Base-by-base conservation (phyloP, 2,329 filamentous ascomycete species). In the Pseudogymnoascus sp. region DNA sequence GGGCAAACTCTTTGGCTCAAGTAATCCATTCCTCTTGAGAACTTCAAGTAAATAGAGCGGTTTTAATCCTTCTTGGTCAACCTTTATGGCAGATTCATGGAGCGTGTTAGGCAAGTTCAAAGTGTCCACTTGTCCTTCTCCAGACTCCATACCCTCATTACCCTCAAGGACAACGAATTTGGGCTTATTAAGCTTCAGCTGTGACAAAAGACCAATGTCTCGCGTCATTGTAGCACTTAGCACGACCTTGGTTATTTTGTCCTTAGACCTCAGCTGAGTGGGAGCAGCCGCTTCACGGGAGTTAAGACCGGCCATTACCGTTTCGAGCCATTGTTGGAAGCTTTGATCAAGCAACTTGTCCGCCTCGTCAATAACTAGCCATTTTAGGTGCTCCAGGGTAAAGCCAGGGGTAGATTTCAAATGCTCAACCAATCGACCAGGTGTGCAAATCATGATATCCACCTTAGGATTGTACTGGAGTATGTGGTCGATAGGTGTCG, bases 321-420 rank as follows among this genome's bases (percentile, higher is more conserved):
- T 77, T 41, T 86, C 84, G 2, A 95, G 79, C 92, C 92, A 97
- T 69, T 93, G 89, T 72, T 97, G 92, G 74, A 94, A 97, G 70
- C 89, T 92, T 73, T 97, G 91, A 44, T 92, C 89, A 5, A 97
- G 82, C 10, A 97, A 79, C 71, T 94, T 91, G 74, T 97, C 93
- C 9, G 93, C 94, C 75, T 97, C 93, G 69, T 97, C 93, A 51
- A 97, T 89, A 2, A 97, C 84, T 0, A 97, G 80, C 92, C 92
- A 97, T 64, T 90, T 84, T 4, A 97, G 79, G 71, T 89, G 82
- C 62, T 89, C 84, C 21, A 97, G 79, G 0, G 81, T 84, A 72
- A 97, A 97, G 0, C 91, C 92, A 2, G 85, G 84, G 0, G 93
- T 97, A 64, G 87, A 86, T 66, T 88, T 87, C 59, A 97, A 82